Evolutionary conservation across 192 early-diverging fungal species (phyloP), one percentile per base, ranked within the genome.

Genomic region (Backusella macrospora): DNA sequence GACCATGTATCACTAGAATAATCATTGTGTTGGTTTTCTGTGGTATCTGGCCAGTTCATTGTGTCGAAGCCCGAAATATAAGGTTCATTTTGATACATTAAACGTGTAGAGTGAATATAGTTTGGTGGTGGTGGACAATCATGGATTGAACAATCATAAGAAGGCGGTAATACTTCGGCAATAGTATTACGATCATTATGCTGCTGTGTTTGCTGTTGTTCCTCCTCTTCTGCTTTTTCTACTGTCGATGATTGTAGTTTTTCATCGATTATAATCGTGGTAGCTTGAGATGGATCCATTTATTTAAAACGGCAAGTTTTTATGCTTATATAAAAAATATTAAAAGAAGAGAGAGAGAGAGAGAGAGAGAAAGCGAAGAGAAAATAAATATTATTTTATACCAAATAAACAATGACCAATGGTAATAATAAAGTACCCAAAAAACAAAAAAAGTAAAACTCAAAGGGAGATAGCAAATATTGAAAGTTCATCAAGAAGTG

Each of bases 71-170:
- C 52, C 21, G 52, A 59, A 4, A 59, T 59, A 12, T 59, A 59
- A n/a, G 52, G 52, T 59, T 59, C 52, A 26, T 59, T 59, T 59
- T 59, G 52, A 13, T 59, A 59, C 13, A 59, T 26, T 12, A 59
- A 23, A 13, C 52, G 52, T 59, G 52, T 59, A 12, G 52, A 59
- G 13, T 59, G 52, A 5, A 59, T 59, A 59, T 59, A 59, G 21
- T 59, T 59, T 8, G 52, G 52, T 26, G 52, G 52, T 8, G 52
- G 52, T 26, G 52, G 52, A 26, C 21, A 59, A 9, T 59, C 52
- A 26, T 59, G 10, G 4, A 59, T 10, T 59, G 52, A 26, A 59
- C 7, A 13, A 13, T 59, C 52, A 26, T 59, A 59, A n/a, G 52
- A 59, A 4, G 52, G 52, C 26, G 52, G 49, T 43, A 43, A 43